phyloP scores from a whole-genome alignment of 177 flowering plant genomes.

The Viscum album region DNA sequence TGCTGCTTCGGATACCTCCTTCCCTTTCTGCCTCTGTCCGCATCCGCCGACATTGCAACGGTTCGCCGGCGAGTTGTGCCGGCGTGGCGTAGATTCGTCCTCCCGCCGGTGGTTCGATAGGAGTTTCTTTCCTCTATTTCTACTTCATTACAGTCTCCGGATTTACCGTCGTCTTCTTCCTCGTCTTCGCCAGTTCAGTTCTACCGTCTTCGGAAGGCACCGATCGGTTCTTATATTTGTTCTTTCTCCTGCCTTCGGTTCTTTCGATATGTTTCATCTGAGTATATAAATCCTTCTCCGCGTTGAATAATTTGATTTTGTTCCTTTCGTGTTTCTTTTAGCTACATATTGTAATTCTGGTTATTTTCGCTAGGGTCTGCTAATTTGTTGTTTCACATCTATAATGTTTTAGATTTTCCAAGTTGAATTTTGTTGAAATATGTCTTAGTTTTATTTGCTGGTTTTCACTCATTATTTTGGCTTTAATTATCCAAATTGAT shows the following conservation, averaged over 20 bases:
- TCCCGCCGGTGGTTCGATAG: constrained; percentile 9
- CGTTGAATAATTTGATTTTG: neutral
- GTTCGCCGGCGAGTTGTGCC: constrained; percentile 28
- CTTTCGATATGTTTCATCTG: neutral
- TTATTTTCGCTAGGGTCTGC: constrained; percentile 4
- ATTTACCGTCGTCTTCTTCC: neutral
- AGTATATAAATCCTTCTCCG: neutral
- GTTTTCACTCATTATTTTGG: no score
- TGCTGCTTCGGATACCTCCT: no score
- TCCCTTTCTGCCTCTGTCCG: no score
- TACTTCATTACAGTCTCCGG: neutral
- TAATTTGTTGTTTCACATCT: neutral
- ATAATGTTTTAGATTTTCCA: neutral
- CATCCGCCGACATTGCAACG: constrained; percentile 26
- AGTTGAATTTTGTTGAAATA: neutral
- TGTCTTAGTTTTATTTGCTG: neutral
- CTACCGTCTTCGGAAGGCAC: neutral
- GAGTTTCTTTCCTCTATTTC: neutral
- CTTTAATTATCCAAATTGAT: no score
- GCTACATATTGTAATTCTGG: neutral
- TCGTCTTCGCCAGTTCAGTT: neutral
- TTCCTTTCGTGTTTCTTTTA: neutral
- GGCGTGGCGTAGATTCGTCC: constrained; percentile 24
- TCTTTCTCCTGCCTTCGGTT: neutral
- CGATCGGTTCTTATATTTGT: neutral